These are phyloP conservation scores for Nothopassalora personata DNA, from an alignment of 2,329 filamentous ascomycete genomes.

Conservation along the genomic window DNA sequence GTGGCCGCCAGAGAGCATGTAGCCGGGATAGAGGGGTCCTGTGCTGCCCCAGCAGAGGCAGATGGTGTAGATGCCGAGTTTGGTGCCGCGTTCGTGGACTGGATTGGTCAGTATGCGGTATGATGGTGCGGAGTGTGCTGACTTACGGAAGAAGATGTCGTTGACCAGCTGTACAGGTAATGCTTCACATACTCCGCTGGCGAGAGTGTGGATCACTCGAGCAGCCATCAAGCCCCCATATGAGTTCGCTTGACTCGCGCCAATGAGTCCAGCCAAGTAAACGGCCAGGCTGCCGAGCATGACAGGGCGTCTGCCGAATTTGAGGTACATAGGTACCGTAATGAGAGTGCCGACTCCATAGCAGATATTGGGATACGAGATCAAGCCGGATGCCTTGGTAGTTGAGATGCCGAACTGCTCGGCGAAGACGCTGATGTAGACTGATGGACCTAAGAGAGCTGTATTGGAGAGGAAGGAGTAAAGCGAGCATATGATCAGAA, in stretches of 20 bases:
- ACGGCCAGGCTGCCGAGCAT: conserved; percentile 39
- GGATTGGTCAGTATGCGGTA: conserved; percentile 8
- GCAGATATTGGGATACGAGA: conserved; percentile 57
- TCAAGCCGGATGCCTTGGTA: conserved; percentile 49
- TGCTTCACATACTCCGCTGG: conserved; percentile 44
- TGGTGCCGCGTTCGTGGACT: conserved; percentile 42
- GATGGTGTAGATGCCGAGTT: conserved; percentile 57
- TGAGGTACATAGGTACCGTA: conserved; percentile 54
- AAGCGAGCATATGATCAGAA: conserved; percentile 49
- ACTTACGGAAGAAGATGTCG: conserved; percentile 41
- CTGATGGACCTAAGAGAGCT: conserved; percentile 52
- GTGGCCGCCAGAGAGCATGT: conserved; percentile 53
- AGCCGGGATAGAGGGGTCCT: conserved; percentile 55
- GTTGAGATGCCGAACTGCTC: conserved; percentile 49
- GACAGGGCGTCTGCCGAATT: conserved; percentile 41
- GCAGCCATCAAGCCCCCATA: conserved; percentile 41
- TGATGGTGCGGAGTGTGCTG: background rate
- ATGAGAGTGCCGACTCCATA: conserved; percentile 55
- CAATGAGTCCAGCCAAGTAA: conserved; percentile 41
- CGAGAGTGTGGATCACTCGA: conserved; percentile 40
- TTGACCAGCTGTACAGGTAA: conserved; percentile 46
- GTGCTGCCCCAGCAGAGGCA: conserved; percentile 53
- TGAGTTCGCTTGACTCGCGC: conserved; percentile 37
- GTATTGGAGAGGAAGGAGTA: conserved; percentile 58
- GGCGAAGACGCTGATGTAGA: conserved; percentile 53